Evolutionary conservation across 1,284 basidiomycete genomes (phyloP).

Genomic region (Malassezia restricta): DNA sequence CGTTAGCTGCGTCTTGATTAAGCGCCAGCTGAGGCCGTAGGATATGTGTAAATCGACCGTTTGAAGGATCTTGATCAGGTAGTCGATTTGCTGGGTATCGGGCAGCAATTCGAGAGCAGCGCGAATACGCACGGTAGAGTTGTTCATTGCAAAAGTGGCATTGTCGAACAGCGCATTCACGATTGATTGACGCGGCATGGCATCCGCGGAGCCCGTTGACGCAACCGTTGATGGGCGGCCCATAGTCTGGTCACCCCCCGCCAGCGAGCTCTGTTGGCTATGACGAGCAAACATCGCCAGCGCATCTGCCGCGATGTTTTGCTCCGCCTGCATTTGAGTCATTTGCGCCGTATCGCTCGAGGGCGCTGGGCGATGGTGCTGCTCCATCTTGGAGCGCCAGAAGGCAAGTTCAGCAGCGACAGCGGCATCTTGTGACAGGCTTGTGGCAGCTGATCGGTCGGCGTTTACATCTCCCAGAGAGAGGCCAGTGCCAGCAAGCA

Average conservation of each 20-base stretch:
- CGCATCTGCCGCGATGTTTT: slow-evolving; percentile 18
- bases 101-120: slow-evolving; percentile 28
- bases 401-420: slow-evolving; percentile 15
- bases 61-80: slow-evolving; percentile 30
- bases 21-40: slow-evolving; percentile 32
- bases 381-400: slow-evolving; percentile 16
- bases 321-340: slow-evolving; percentile 18
- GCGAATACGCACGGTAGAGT: slow-evolving; percentile 18
- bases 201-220: neutral
- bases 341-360: slow-evolving; percentile 7
- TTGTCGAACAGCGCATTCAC: slow-evolving; percentile 12
- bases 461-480: slow-evolving; percentile 14
- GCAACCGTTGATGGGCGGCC: neutral
- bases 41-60: slow-evolving; percentile 25
- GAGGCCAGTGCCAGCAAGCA: slow-evolving; percentile 15
- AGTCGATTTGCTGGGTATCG: slow-evolving; percentile 30
- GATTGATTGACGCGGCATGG: slow-evolving; percentile 6
- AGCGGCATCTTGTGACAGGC: slow-evolving; percentile 12
- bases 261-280: slow-evolving; percentile 7
- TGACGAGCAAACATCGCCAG: slow-evolving; percentile 18
- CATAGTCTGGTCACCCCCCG: slow-evolving; percentile 4
- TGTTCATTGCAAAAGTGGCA: slow-evolving; percentile 16
- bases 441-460: slow-evolving; percentile 1
- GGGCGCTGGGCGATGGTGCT: slow-evolving; percentile 13
- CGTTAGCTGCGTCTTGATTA: slow-evolving; percentile 30